These are phyloP conservation scores for Hypoxylon rickii DNA, from an alignment of 495 filamentous ascomycete species.

Conservation along the genomic window DNA sequence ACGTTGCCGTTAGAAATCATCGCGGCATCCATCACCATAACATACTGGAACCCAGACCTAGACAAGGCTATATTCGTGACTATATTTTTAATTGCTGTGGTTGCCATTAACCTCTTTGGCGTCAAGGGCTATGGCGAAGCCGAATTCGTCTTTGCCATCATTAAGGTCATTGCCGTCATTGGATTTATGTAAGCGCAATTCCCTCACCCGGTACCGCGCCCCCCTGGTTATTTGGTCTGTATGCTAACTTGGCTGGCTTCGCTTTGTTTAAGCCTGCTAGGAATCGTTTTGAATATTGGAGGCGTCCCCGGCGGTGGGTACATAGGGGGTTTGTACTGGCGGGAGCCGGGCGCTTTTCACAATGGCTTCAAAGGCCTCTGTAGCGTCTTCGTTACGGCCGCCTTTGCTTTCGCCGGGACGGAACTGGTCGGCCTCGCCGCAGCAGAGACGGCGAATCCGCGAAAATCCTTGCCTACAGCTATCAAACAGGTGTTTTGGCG, in stretches of 20 bases:
- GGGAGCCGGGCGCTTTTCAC: conserved; percentile 84
- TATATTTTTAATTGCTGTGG: conserved; percentile 75
- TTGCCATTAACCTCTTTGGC: conserved; percentile 83
- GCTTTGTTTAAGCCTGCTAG: conserved; percentile 62
- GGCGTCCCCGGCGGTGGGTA: conserved; percentile 76
- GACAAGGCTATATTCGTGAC: conserved; percentile 83
- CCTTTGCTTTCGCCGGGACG: conserved; percentile 90
- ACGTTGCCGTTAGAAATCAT: conserved; percentile 90
- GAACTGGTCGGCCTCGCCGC: conserved; percentile 92
- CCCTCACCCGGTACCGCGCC: conserved; percentile 13
- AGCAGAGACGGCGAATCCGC: conserved; percentile 84
- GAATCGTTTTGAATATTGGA: conserved; percentile 77
- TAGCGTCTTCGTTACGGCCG: conserved; percentile 89
- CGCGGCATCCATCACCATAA: conserved; percentile 84
- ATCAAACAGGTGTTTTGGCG: conserved; percentile 97
- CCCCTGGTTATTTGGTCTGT: not conserved
- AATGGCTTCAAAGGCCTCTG: conserved; percentile 95
- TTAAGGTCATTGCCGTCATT: conserved; percentile 87
- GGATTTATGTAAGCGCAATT: conserved; percentile 90
- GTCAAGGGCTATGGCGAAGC: conserved; percentile 90
- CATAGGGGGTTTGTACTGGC: conserved; percentile 84
- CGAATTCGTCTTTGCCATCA: conserved; percentile 82
- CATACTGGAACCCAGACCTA: conserved; percentile 74
- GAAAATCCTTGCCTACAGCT: conserved; percentile 82
- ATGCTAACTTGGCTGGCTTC: conserved; percentile 23